These are phyloP conservation scores for Nannizzia gypsea DNA, from an alignment of 2,329 filamentous ascomycete genomes.

Conservation along the genomic window DNA sequence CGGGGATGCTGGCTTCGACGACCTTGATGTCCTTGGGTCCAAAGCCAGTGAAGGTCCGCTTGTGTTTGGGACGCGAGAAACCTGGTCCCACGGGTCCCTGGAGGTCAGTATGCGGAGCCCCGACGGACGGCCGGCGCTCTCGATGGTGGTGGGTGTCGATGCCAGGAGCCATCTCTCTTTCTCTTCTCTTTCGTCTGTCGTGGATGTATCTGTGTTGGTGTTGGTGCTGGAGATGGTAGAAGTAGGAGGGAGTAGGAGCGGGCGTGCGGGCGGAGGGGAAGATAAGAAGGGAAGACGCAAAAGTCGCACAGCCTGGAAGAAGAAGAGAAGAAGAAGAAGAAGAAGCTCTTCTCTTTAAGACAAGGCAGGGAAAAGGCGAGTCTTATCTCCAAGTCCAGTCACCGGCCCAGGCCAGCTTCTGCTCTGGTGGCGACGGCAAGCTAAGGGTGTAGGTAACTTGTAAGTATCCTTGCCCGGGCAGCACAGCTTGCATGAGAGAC, in stretches of 20 bases:
- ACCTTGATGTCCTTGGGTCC: conserved; percentile 82
- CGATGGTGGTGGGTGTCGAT: conserved; percentile 33
- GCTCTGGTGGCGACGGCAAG: neutral
- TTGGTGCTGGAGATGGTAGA: neutral
- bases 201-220: neutral
- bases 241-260: neutral
- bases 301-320: neutral
- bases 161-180: neutral
- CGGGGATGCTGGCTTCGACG: conserved; percentile 83
- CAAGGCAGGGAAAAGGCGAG: neutral
- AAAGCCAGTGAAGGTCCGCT: conserved; percentile 90
- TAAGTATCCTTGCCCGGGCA: neutral
- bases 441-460: too few relatives aligned
- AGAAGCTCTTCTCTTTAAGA: neutral
- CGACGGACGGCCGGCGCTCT: conserved; percentile 69
- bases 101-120: conserved; percentile 75
- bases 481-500: too few relatives aligned
- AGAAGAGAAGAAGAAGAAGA: neutral
- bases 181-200: neutral
- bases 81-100: conserved; percentile 75
- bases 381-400: neutral
- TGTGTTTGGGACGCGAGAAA: conserved; percentile 88
- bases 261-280: neutral
- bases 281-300: too few relatives aligned
- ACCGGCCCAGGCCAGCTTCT: too few relatives aligned